Conservation (phyloP, 441 rosid genomes). For the Melastoma candidum region DNA sequence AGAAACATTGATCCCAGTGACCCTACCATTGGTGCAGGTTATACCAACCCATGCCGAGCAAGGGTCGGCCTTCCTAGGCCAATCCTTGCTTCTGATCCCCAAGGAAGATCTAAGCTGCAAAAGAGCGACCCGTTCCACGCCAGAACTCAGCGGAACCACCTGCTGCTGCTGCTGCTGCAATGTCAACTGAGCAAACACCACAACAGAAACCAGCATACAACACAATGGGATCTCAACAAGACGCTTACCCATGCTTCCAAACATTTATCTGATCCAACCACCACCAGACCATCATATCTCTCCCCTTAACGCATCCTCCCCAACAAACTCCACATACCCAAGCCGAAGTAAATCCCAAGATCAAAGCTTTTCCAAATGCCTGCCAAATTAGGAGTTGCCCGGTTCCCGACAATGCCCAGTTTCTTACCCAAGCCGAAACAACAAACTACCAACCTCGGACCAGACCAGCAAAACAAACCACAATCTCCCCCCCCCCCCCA, state of each 20-base stretch:
- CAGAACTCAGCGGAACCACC: constrained; percentile 6
- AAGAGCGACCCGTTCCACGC: constrained; percentile 6
- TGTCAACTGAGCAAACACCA: constrained; percentile 6
- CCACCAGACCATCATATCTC: too few relatives aligned
- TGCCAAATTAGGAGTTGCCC: too few relatives aligned
- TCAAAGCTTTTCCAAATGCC: too few relatives aligned
- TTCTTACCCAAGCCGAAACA: too few relatives aligned
- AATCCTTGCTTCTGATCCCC: constrained; percentile 45
- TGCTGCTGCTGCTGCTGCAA: constrained; percentile 5
- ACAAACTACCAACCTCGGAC: too few relatives aligned
- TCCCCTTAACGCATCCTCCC: too few relatives aligned
- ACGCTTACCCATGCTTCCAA: constrained; percentile 8
- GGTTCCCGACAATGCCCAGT: too few relatives aligned
- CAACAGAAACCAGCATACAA: constrained; percentile 8
- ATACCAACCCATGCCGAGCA: constrained; percentile 74
- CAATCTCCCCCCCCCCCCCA: constrained; percentile 1
- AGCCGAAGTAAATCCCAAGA: too few relatives aligned
- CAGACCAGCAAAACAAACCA: too few relatives aligned
- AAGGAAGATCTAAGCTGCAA: constrained; percentile 15
- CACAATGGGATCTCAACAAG: constrained; percentile 2
- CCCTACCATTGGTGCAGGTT: constrained; percentile 48
- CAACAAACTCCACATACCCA: too few relatives aligned
- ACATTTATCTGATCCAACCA: constrained; percentile 5
- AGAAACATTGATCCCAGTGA: constrained; percentile 60
- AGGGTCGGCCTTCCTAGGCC: constrained; percentile 82